Evolutionary conservation across 208 protist species (phyloP), one percentile per base, ranked within the genome.

Genomic region (Crithidia fasciculata): DNA sequence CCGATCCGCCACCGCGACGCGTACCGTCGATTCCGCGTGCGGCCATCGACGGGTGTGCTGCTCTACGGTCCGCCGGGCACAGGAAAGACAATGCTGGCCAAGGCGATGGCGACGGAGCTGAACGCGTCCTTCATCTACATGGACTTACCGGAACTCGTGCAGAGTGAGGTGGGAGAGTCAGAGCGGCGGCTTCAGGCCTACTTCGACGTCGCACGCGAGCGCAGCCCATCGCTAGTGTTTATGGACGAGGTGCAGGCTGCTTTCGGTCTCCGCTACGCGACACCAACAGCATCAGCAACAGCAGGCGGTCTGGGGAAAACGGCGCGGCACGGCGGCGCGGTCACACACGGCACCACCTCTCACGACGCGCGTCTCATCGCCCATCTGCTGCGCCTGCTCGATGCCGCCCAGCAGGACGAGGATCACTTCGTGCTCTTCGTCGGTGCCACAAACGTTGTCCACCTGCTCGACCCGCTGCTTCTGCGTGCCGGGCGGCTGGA

Each of bases 161-260:
- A 87, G 56, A 84, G 94, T 44, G 98, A 93, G 71, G 83, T 97
- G n/a, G 97, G 97, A 12, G 95, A 98, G 72, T 92, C 91, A 8
- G 95, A 98, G 80, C 77, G 94, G 69, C 73, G 83, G 45, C 79
- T 98, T 58, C 82, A 82, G 44, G 82, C 83, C 13, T 89, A 98
- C 63, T 98, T 98, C 64, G 81, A 78, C 40, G 64, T 92, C 9
- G 96, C 95, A 10, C 72, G 80, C 5, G 79, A 93, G 57, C 78
- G 87, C 2, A 92, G 91, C 50, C 95, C 95, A 5, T 76, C 86
- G 10, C 76, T 98, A 15, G 83, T 98, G 44, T 98, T 98, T 72
- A 95, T 98, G 68, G 97, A 98, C 72, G 97, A 98, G 74, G 71
- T 98, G 40, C 98, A 99, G 69, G 85, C 92, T 16, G 88, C 88